Evolutionary conservation across 768 basidiomycete species (phyloP).

Genomic region (Suillus brevipes): DNA sequence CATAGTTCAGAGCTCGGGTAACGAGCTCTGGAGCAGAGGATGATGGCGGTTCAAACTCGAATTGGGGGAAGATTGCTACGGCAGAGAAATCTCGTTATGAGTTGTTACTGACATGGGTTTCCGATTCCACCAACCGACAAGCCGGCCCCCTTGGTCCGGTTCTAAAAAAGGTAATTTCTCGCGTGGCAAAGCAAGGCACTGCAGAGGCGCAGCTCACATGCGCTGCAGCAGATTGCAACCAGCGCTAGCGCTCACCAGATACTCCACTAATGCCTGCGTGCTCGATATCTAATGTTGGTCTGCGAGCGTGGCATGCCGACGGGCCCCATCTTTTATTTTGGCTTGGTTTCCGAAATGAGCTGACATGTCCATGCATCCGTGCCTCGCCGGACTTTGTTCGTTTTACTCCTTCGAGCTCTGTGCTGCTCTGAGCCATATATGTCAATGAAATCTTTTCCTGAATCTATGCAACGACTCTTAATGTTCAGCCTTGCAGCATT

Average conservation of each 20-base stretch:
- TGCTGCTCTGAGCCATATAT: neutral
- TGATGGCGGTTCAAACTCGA: slow-evolving; percentile 9
- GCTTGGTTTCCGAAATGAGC: neutral
- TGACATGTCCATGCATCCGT: slow-evolving; percentile 7
- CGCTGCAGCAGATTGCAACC: neutral
- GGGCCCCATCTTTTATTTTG: neutral
- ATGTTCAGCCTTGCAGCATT: too few relatives aligned
- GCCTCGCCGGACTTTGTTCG: slow-evolving; percentile 6
- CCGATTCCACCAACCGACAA: slow-evolving; percentile 12
- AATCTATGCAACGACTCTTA: neutral
- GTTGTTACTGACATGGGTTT: slow-evolving; percentile 20
- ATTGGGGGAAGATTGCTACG: slow-evolving; percentile 19
- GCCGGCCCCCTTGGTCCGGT: slow-evolving; percentile 15
- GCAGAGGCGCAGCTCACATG: slow-evolving; percentile 7
- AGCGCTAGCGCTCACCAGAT: neutral
- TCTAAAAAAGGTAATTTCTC: slow-evolving; percentile 16
- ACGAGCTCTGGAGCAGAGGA: neutral
- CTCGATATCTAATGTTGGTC: neutral
- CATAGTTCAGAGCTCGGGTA: slow-evolving; percentile 20
- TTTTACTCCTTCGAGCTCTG: neutral
- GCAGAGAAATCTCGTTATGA: slow-evolving; percentile 6
- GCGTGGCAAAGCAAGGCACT: slow-evolving; percentile 12
- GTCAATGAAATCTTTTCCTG: neutral
- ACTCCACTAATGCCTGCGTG: neutral
- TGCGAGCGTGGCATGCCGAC: neutral